Conservation (phyloP, 805 yeast species). For the Maudiozyma turicensis region DNA sequence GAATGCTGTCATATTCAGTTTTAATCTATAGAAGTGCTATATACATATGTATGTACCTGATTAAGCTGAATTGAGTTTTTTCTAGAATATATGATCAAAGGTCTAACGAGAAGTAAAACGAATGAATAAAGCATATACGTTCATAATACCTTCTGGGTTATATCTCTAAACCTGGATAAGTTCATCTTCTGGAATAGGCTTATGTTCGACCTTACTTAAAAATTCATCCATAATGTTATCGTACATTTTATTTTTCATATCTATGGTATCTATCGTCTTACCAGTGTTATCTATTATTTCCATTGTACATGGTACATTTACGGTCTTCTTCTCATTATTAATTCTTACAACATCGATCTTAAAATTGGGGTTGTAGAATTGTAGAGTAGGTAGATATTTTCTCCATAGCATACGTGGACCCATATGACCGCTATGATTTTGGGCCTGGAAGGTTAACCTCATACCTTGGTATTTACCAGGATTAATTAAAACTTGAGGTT, state of each 20-base stretch:
- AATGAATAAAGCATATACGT: no score
- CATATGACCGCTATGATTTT: slow-evolving; percentile 43
- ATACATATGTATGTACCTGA: no score
- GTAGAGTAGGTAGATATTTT: slow-evolving; percentile 60
- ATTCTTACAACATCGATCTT: slow-evolving; percentile 54
- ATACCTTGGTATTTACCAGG: slow-evolving; percentile 26
- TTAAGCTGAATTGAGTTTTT: no score
- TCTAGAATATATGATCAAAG: no score
- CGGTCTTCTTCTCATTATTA: slow-evolving; percentile 22
- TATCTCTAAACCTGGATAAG: slow-evolving; percentile 21
- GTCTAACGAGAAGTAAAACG: no score
- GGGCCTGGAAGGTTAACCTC: slow-evolving; percentile 44
- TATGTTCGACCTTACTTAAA: slow-evolving; percentile 43
- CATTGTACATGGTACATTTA: slow-evolving; percentile 22
- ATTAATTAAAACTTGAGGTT: slow-evolving; percentile 23
- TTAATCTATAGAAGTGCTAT: background rate
- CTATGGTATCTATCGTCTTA: slow-evolving; percentile 30
- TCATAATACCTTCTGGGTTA: background rate
- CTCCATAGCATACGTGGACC: slow-evolving; percentile 74
- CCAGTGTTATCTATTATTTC: slow-evolving; percentile 17
- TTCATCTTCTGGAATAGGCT: slow-evolving; percentile 37
- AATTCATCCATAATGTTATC: slow-evolving; percentile 49
- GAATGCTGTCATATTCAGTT: background rate
- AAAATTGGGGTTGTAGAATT: slow-evolving; percentile 71
- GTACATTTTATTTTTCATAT: slow-evolving; percentile 43